Percentiles rank a stretch among this genome's conserved stretches.
These are phyloP conservation scores for Avena eriantha DNA, from an alignment of 176 grass and related monocot species.

Conservation along the genomic window DNA sequence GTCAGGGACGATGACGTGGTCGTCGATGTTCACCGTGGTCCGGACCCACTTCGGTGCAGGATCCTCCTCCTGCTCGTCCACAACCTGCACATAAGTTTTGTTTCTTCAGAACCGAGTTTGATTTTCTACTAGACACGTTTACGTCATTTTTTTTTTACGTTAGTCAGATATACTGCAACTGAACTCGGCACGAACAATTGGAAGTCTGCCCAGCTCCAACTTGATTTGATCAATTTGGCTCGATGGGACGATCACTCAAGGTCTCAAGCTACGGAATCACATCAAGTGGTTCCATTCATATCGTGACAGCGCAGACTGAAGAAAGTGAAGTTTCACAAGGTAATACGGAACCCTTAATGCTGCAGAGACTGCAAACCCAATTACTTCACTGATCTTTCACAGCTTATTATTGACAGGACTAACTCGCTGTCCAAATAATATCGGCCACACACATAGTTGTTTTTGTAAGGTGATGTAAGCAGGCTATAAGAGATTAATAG, in stretches of 20 bases:
- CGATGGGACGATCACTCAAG: not conserved
- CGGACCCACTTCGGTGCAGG: constrained; percentile 61
- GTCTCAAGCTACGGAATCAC: not conserved
- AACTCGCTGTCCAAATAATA: not conserved
- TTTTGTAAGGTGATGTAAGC: no score
- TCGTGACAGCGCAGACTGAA: not conserved
- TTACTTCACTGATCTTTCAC: not conserved
- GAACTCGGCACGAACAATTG: not conserved
- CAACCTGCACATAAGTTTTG: constrained; percentile 37
- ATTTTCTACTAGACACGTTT: no score
- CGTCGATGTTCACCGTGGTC: constrained; percentile 58
- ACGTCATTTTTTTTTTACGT: no score
- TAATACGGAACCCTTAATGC: not conserved
- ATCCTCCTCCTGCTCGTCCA: constrained; percentile 38
- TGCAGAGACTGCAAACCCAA: not conserved
- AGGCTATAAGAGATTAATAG: no score
- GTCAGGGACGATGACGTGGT: constrained; percentile 72
- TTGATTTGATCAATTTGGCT: not conserved
- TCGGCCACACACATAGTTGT: no score
- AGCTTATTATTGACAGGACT: not conserved
- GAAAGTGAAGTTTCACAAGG: not conserved
- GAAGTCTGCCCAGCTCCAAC: not conserved
- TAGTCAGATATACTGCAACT: not conserved
- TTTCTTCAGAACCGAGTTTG: not conserved
- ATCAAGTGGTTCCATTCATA: not conserved